These are phyloP conservation scores for Mycena crocata DNA, from an alignment of 768 basidiomycete species.

Conservation along the genomic window DNA sequence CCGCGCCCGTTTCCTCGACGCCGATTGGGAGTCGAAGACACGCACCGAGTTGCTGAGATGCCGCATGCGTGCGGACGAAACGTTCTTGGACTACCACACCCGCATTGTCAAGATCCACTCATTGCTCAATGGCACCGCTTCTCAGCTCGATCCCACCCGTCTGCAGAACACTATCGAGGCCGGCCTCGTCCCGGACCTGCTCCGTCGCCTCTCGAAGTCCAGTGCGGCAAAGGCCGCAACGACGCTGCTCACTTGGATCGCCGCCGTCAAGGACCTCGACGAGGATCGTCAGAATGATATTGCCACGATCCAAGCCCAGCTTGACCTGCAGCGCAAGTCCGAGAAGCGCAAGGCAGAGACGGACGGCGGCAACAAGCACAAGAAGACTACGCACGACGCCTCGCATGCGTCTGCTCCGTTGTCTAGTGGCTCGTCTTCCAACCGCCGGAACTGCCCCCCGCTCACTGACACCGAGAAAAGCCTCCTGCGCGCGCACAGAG, in stretches of 20 bases:
- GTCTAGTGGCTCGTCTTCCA: not conserved
- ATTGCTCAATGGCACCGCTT: not conserved
- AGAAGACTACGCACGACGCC: not conserved
- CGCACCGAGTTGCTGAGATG: not conserved
- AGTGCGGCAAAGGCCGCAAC: not conserved
- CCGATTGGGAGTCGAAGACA: not conserved
- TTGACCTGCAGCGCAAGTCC: not conserved
- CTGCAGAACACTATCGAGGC: not conserved
- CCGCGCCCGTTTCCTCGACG: not conserved
- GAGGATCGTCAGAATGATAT: not conserved
- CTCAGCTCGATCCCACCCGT: not conserved
- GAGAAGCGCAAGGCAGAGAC: slow-evolving; percentile 2
- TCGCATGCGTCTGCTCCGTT: not conserved
- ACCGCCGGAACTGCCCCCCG: not conserved
- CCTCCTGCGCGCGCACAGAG: slow-evolving; percentile 28
- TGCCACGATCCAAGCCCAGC: not conserved
- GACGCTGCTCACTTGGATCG: not conserved
- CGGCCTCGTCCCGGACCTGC: not conserved
- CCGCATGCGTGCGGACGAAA: not conserved
- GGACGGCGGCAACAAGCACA: slow-evolving; percentile 4
- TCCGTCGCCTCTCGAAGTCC: not conserved
- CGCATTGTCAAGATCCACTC: not conserved
- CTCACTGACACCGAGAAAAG: slow-evolving; percentile 21
- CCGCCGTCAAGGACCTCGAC: not conserved
- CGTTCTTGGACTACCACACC: not conserved